Evolutionary conservation across 768 basidiomycete genomes (phyloP).

Genomic region (Panaeolus cyanescens): DNA sequence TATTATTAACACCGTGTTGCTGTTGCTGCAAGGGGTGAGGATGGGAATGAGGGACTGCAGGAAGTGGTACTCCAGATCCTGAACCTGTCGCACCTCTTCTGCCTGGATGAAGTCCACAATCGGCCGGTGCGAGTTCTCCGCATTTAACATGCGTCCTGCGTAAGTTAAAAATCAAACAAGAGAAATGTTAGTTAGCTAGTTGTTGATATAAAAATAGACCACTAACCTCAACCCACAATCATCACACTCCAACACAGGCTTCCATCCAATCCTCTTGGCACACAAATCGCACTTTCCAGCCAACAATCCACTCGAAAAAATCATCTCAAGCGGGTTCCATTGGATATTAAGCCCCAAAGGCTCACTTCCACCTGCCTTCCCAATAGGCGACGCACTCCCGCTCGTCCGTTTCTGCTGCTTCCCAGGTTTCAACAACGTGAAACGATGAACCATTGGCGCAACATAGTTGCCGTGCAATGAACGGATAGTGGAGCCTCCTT

Average conservation of each 20-base stretch:
- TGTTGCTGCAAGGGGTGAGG: no score
- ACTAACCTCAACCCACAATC: slow-evolving; percentile 79
- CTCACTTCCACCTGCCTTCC: slow-evolving; percentile 58
- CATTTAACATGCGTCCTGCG: slow-evolving; percentile 83
- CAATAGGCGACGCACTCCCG: slow-evolving; percentile 33
- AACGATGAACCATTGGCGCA: slow-evolving; percentile 72
- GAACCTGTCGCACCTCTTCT: not conserved
- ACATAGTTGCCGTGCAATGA: slow-evolving; percentile 41
- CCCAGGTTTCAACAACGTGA: slow-evolving; percentile 84
- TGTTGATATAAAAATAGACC: slow-evolving; percentile 7
- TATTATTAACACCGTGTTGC: not conserved
- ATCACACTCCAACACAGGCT: slow-evolving; percentile 84
- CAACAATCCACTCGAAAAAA: slow-evolving; percentile 73
- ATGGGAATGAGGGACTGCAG: no score
- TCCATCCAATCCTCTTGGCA: slow-evolving; percentile 81
- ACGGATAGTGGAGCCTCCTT: slow-evolving; percentile 72
- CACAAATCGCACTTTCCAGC: slow-evolving; percentile 85
- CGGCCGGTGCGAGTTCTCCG: slow-evolving; percentile 77
- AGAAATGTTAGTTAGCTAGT: no score
- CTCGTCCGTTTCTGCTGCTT: slow-evolving; percentile 55
- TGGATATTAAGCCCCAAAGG: not conserved
- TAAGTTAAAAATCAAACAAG: slow-evolving; percentile 10
- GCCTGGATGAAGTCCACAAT: slow-evolving; percentile 52
- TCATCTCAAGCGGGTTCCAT: slow-evolving; percentile 68
- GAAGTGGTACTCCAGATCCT: no score